phyloP scores from a whole-genome alignment of 176 grass and related monocot species.

The Oryza coarctata region DNA sequence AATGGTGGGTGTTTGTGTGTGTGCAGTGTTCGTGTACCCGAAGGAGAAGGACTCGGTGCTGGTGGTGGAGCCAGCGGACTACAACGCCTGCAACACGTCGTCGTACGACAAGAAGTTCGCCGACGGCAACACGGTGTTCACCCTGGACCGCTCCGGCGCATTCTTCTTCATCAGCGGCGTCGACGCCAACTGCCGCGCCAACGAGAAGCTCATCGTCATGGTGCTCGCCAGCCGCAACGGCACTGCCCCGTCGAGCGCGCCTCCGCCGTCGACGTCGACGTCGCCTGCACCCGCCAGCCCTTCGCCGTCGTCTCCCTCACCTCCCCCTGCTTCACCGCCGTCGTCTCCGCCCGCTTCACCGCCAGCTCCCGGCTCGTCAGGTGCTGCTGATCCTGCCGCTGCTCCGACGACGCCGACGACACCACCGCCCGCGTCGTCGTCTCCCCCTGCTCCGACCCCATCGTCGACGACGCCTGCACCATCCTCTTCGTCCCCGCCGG shows the following conservation, averaged over 20 bases:
- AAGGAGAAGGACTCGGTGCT: slow-evolving; percentile 63
- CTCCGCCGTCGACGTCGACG: neutral
- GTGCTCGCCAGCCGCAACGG: slow-evolving; percentile 49
- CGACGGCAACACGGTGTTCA: slow-evolving; percentile 68
- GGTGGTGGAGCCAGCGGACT: slow-evolving; percentile 53
- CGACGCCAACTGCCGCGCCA: slow-evolving; percentile 59
- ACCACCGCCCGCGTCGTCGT: neutral
- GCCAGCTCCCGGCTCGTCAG: neutral
- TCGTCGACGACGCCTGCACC: neutral
- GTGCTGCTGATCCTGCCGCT: neutral
- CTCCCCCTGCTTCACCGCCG: neutral
- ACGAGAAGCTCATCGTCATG: slow-evolving; percentile 69
- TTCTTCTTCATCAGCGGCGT: slow-evolving; percentile 84
- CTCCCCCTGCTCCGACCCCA: neutral
- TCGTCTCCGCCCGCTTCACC: neutral
- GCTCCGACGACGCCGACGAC: neutral
- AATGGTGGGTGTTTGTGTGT: too few relatives aligned
- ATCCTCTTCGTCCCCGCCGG: neutral
- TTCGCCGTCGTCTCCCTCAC: slow-evolving; percentile 3
- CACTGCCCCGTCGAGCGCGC: neutral
- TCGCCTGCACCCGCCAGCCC: slow-evolving; percentile 25
- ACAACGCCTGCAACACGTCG: slow-evolving; percentile 84
- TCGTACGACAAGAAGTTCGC: slow-evolving; percentile 51
- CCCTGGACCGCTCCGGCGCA: slow-evolving; percentile 46
- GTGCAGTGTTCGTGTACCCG: slow-evolving; percentile 65